Conservation (phyloP, 352 stramenopile species). For the Phytophthora podocarpi region DNA sequence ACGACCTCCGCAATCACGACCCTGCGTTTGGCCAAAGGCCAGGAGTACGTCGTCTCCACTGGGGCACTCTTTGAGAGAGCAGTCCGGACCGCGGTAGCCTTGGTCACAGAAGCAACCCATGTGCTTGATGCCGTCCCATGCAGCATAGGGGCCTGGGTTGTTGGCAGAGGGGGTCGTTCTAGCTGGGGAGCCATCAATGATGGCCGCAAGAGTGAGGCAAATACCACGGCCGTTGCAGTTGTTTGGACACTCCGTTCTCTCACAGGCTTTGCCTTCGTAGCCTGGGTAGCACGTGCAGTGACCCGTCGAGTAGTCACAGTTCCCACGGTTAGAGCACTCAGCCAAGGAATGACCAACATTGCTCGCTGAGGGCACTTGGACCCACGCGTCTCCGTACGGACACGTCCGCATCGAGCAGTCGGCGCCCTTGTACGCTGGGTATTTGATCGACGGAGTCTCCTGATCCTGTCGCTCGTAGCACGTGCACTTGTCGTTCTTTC, state of each 20-base stretch:
- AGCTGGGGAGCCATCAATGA: constrained; percentile 52
- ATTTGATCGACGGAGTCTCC: constrained; percentile 26
- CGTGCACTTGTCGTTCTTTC: constrained; percentile 91
- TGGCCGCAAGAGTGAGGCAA: constrained; percentile 91
- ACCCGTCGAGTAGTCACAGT: constrained; percentile 91
- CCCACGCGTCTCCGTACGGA: constrained; percentile 71
- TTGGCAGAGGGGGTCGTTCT: not conserved
- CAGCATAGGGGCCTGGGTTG: constrained; percentile 38
- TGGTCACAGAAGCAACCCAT: constrained; percentile 95
- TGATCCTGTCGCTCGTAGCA: constrained; percentile 88
- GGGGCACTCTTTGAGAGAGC: constrained; percentile 95
- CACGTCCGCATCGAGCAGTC: constrained; percentile 86
- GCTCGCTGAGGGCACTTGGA: constrained; percentile 53
- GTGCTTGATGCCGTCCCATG: constrained; percentile 94
- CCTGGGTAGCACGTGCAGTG: constrained; percentile 91
- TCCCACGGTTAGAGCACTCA: constrained; percentile 95
- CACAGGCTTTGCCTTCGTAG: constrained; percentile 92
- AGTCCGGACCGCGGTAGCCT: constrained; percentile 95
- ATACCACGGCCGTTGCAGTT: constrained; percentile 93
- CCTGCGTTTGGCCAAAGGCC: constrained; percentile 77
- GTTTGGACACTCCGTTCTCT: constrained; percentile 94
- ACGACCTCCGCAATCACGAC: constrained; percentile 91
- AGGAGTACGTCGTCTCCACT: constrained; percentile 91
- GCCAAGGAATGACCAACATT: constrained; percentile 78
- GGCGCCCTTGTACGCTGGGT: constrained; percentile 70